Evolutionary conservation across 192 early-diverging fungal species (phyloP).

Genomic region (Backusella sp.): DNA sequence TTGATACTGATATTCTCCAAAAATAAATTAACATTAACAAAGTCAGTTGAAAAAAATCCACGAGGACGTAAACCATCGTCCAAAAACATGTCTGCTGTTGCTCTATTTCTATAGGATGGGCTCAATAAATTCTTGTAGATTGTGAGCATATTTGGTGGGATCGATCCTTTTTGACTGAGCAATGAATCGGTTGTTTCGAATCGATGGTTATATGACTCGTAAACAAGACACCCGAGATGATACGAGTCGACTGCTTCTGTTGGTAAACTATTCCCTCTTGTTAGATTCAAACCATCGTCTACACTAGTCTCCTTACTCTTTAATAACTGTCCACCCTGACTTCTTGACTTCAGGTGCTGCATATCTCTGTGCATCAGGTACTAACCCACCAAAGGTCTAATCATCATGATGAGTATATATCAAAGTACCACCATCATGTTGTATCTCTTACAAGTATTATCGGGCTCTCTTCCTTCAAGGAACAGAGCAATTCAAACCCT

Average conservation of each 20-base stretch:
- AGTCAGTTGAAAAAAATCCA: conserved; percentile 81
- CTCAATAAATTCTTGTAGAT: conserved; percentile 62
- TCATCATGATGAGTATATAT: no score
- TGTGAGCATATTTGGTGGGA: conserved; percentile 58
- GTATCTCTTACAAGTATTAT: conserved; percentile 49
- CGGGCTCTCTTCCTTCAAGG: conserved; percentile 67
- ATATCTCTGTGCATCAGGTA: conserved; percentile 68
- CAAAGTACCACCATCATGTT: background rate
- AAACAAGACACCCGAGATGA: conserved; percentile 79
- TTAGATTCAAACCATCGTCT: conserved; percentile 10
- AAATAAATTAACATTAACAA: conserved; percentile 80
- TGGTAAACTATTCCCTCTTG: conserved; percentile 24
- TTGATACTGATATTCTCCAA: conserved; percentile 93
- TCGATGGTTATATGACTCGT: conserved; percentile 75
- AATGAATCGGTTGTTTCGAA: conserved; percentile 50
- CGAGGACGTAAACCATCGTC: conserved; percentile 56
- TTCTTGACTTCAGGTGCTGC: conserved; percentile 70
- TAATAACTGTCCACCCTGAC: conserved; percentile 56
- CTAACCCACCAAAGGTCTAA: conserved; percentile 60
- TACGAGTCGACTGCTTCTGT: conserved; percentile 71
- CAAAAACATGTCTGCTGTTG: conserved; percentile 68
- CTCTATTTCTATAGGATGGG: conserved; percentile 59
- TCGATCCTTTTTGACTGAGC: conserved; percentile 46
- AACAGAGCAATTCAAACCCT: conserved; percentile 80
- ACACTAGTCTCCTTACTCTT: conserved; percentile 47